Conservation (phyloP, 2,329 filamentous ascomycete species). For the Arachnomyces sp. region DNA sequence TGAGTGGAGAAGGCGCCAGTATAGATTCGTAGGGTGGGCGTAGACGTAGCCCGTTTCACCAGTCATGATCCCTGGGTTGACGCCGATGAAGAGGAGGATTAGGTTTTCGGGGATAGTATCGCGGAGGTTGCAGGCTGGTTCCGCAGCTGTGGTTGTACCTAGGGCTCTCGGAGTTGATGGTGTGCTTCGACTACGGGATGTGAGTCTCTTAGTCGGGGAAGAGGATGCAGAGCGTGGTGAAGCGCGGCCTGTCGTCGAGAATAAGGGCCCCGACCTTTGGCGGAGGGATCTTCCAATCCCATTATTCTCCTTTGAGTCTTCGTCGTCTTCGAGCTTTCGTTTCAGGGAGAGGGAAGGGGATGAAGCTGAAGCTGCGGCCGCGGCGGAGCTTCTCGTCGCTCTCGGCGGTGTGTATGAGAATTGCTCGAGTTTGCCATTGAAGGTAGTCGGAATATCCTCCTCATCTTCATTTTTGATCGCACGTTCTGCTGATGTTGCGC, state of each 20-base stretch:
- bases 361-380: conserved; percentile 1
- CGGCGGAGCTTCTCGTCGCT: conserved; percentile 2
- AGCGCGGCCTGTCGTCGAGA: not conserved
- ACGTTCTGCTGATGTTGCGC: no score
- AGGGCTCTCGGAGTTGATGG: conserved; percentile 7
- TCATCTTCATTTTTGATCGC: conserved; percentile 6
- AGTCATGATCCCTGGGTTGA: conserved; percentile 43
- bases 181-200: conserved; percentile 8
- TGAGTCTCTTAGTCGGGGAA: conserved; percentile 2
- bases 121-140: conserved; percentile 29
- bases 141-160: conserved; percentile 7
- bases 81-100: conserved; percentile 39
- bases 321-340: conserved; percentile 8
- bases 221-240: conserved; percentile 7
- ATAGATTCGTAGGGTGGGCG: conserved; percentile 48
- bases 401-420: conserved; percentile 20
- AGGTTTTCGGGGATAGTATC: conserved; percentile 39
- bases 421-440: conserved; percentile 28
- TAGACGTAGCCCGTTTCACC: conserved; percentile 40
- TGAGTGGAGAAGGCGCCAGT: conserved; percentile 45
- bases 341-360: conserved; percentile 3
- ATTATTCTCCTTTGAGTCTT: conserved; percentile 1
- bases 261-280: no score
- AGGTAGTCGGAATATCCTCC: conserved; percentile 26
- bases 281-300: conserved; percentile 1